Conservation (phyloP, 2,329 filamentous ascomycete genomes). For the Lachnellula subtilissima region DNA sequence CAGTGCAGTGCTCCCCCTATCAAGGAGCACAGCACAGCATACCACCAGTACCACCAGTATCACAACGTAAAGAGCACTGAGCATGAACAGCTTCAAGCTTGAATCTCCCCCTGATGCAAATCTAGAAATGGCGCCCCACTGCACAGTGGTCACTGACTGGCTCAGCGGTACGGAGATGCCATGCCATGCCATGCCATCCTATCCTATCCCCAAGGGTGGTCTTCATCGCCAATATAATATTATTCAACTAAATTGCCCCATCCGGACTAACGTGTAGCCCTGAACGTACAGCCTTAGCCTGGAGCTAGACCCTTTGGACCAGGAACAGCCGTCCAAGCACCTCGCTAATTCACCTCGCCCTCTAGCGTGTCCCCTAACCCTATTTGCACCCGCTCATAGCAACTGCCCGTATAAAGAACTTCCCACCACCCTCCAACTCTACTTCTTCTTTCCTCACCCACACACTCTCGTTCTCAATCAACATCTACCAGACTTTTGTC, state of each 20-base stretch:
- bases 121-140: not conserved
- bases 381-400: not conserved
- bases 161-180: not conserved
- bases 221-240: not conserved
- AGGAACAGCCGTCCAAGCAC: not conserved
- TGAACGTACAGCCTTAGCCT: not conserved
- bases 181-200: no score
- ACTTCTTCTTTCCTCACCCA: conserved; percentile 10
- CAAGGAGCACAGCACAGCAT: not conserved
- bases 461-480: conserved; percentile 12
- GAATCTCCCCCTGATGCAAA: not conserved
- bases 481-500: conserved; percentile 26
- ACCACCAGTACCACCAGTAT: no score
- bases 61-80: no score
- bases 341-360: not conserved
- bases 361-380: not conserved
- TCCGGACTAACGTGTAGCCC: no score
- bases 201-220: not conserved
- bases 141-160: not conserved
- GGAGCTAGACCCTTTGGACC: not conserved
- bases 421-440: conserved; percentile 3
- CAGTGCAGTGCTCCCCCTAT: not conserved
- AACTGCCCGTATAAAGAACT: conserved; percentile 7
- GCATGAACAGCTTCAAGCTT: not conserved
- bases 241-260: no score